Evolutionary conservation across 768 basidiomycete genomes (phyloP), one percentile per base, ranked within the genome.

Genomic region (Russula ochroleuca): DNA sequence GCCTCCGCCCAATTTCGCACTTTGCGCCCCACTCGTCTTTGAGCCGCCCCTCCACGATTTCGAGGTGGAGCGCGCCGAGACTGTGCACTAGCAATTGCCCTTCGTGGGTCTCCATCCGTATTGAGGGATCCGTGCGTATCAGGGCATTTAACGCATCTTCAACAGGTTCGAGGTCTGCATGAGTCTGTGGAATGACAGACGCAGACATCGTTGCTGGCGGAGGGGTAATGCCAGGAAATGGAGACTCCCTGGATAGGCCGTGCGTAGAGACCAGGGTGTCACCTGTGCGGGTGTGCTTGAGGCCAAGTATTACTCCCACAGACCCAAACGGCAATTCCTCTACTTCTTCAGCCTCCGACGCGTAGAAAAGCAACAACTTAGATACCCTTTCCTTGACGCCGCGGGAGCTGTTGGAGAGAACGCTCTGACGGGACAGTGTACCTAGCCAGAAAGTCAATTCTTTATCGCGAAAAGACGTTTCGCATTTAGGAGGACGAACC

Each of bases 131-230:
- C 1, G 93, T 94, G n/a, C 92, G 86, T 19, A 83, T 78, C 31
- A 94, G 76, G 1, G 88, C 77, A 31, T 81, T 77, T 21, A 94
- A 76, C 10, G 92, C 92, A 52, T 85, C 81, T 74, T 91, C 86
- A 1, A 94, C 88, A 21, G 87, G 85, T 61, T 83, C 81, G 11
- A 91, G 76, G 71, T 94, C 93, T 10, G 88, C 81, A 70, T 90
- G 85, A 25, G 90, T 88, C 45, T 85, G 83, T 17, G 92, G 91
- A 57, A 92, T 82, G 66, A 94, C 83, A 3, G 92, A 88, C 28
- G 84, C 86, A 14, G 92, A 90, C 72, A 94, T 91, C 56, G 94
- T 89, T 1, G 93, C 81, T n/a, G 90, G 82, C 17, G 92, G 92
- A 25, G 89, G 84, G 3, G 79, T 78, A 51, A 93, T 91, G 31